Evolutionary conservation across 2,329 filamentous ascomycete genomes (phyloP).

Genomic region (Talaromyces sp.): DNA sequence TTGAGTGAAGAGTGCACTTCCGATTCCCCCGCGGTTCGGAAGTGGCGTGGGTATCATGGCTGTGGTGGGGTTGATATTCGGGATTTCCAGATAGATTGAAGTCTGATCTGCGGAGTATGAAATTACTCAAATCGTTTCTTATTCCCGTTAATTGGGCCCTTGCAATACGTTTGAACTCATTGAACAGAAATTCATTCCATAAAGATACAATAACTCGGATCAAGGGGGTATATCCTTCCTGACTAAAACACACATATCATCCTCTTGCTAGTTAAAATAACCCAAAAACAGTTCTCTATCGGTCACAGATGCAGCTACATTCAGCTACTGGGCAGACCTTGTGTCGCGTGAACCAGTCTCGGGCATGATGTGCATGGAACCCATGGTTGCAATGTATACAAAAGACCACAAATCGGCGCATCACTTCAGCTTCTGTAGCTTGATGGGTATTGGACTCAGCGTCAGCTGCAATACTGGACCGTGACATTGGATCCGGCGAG

Average conservation of each 20-base stretch:
- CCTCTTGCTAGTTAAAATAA: not conserved
- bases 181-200: too few species aligned
- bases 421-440: constrained; percentile 45
- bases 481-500: constrained; percentile 56
- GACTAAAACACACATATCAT: not conserved
- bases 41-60: constrained; percentile 2
- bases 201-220: not conserved
- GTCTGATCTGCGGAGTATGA: too few species aligned
- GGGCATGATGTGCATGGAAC: constrained; percentile 65
- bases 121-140: too few species aligned
- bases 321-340: constrained; percentile 45
- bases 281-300: constrained; percentile 23
- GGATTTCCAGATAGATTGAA: too few species aligned
- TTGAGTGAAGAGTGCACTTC: constrained; percentile 13
- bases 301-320: constrained; percentile 46
- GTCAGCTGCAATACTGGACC: constrained; percentile 39
- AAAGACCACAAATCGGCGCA: constrained; percentile 61
- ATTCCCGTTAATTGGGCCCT: not conserved
- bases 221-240: constrained; percentile 19
- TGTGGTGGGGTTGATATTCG: not conserved
- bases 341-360: constrained; percentile 59
- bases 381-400: constrained; percentile 67
- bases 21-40: constrained; percentile 25
- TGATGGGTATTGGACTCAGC: constrained; percentile 29
- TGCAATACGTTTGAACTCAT: not conserved